phyloP scores from a whole-genome alignment of 2,329 filamentous ascomycete genomes.

The Zasmidium angulare region DNA sequence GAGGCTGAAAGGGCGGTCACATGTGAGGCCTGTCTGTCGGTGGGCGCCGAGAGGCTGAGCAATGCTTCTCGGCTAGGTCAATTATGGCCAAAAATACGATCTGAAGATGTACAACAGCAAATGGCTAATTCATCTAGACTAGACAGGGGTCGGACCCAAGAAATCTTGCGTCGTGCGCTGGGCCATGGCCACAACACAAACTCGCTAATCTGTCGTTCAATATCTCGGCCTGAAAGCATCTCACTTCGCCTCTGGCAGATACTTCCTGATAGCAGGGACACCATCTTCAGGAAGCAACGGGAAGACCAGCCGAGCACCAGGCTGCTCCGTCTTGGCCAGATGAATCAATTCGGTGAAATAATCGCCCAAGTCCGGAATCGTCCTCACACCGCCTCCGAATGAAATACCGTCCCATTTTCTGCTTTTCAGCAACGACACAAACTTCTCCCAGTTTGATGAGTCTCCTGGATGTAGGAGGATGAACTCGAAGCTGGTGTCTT shows the following conservation, averaged over 20 bases:
- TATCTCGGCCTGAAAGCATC: too few relatives aligned
- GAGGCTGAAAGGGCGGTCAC: too few relatives aligned
- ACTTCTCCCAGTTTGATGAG: background rate
- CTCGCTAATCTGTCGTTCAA: too few relatives aligned
- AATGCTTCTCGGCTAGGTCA: too few relatives aligned
- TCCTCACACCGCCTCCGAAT: background rate
- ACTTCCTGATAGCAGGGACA: background rate
- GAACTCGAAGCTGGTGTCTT: background rate
- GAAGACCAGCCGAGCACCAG: background rate
- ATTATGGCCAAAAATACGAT: too few relatives aligned
- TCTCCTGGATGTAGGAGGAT: background rate
- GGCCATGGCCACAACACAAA: too few relatives aligned
- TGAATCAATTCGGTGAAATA: background rate
- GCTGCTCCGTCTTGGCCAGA: background rate
- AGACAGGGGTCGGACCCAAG: too few relatives aligned
- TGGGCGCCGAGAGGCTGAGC: too few relatives aligned
- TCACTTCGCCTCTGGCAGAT: background rate
- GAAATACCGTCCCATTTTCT: background rate
- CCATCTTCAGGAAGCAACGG: background rate
- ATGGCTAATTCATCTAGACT: too few relatives aligned
- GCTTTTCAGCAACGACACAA: background rate
- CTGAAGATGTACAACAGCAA: too few relatives aligned
- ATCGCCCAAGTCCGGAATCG: background rate
- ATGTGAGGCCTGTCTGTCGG: too few relatives aligned
- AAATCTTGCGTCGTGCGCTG: too few relatives aligned